phyloP scores from a whole-genome alignment of 176 grass and related monocot species.

The Chrysopogon serrulatus region DNA sequence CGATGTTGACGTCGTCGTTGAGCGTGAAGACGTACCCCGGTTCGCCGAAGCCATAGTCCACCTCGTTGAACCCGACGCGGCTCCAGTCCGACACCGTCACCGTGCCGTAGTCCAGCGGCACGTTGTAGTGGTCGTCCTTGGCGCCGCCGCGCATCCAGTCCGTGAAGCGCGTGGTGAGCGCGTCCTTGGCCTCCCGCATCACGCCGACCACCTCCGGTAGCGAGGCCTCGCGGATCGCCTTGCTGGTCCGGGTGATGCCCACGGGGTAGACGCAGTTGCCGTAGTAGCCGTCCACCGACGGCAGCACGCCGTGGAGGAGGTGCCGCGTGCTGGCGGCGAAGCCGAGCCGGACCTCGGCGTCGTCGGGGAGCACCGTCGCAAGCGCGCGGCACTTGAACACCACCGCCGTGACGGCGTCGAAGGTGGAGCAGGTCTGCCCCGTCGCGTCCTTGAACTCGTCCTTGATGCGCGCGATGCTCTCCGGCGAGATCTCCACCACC shows the following conservation, averaged over 20 bases:
- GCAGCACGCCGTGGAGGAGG: conserved; percentile 55
- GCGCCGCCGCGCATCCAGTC: conserved; percentile 67
- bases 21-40: conserved; percentile 65
- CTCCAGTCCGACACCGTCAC: conserved; percentile 82
- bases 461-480: conserved; percentile 56
- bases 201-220: conserved; percentile 53
- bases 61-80: conserved; percentile 75
- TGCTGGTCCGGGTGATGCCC: conserved; percentile 35
- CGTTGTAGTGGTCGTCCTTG: conserved; percentile 54
- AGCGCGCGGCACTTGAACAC: conserved; percentile 63
- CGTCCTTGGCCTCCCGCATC: conserved; percentile 73
- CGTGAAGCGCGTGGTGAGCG: conserved; percentile 41
- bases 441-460: conserved; percentile 34
- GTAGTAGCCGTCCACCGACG: conserved; percentile 64
- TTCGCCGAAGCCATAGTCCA: conserved; percentile 85
- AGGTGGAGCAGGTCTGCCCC: conserved; percentile 66
- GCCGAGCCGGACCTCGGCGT: conserved; percentile 57
- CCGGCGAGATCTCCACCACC: conserved; percentile 53
- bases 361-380: conserved; percentile 32
- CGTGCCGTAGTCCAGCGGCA: conserved; percentile 75
- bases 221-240: conserved; percentile 26
- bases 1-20: conserved; percentile 69
- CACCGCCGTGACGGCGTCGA: conserved; percentile 69
- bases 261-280: conserved; percentile 79
- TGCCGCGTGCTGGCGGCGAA: conserved; percentile 81